Conservation (phyloP, 768 basidiomycete species). For the Tricholoma bakamatsutake region DNA sequence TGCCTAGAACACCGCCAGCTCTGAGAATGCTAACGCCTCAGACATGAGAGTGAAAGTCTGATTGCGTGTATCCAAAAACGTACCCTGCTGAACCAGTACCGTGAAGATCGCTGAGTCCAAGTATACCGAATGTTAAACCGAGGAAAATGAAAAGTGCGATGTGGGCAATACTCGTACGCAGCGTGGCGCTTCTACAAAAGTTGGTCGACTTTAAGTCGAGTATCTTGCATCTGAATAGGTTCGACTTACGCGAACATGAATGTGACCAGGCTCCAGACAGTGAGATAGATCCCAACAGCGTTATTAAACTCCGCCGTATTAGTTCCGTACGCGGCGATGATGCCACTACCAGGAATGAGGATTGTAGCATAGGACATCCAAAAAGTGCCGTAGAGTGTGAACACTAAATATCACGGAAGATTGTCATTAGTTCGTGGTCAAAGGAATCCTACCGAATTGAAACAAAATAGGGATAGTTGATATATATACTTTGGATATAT, state of each 20-base stretch:
- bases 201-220: not conserved
- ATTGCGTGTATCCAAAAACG: not conserved
- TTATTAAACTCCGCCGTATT: conserved; percentile 29
- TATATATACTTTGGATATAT: not conserved
- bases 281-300: conserved; percentile 71
- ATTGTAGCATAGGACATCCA: conserved; percentile 82
- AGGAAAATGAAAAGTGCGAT: conserved; percentile 33
- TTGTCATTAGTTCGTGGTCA: conserved; percentile 5
- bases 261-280: conserved; percentile 70
- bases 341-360: conserved; percentile 63
- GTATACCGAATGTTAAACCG: conserved; percentile 33
- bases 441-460: not conserved
- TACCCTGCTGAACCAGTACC: conserved; percentile 5
- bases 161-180: conserved; percentile 35
- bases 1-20: conserved; percentile 40
- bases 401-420: conserved; percentile 39
- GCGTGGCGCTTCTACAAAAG: conserved; percentile 27
- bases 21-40: conserved; percentile 25
- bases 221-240: not conserved
- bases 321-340: conserved; percentile 44
- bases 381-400: conserved; percentile 82
- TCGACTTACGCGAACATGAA: conserved; percentile 57
- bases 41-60: not conserved
- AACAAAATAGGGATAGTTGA: not conserved
- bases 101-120: conserved; percentile 33